These are phyloP conservation scores for Sarocladiaceae sp. DNA, from an alignment of 2,329 filamentous ascomycete genomes.

Conservation along the genomic window DNA sequence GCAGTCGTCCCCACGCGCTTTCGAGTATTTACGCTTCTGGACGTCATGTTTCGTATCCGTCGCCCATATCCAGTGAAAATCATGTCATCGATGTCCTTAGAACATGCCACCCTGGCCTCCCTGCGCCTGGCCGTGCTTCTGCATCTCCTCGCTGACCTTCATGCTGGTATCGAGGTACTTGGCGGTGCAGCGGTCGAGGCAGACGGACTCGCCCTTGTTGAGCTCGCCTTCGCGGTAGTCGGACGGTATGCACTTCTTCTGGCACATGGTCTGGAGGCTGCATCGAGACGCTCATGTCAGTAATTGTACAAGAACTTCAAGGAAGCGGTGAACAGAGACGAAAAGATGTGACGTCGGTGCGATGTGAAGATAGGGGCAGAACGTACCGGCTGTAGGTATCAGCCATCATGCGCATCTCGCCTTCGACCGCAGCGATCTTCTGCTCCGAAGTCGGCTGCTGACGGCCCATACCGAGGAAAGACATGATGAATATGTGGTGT, in stretches of 20 bases:
- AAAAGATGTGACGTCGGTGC: too few species aligned
- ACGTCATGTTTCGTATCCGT: too few species aligned
- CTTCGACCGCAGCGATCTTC: constrained; percentile 95
- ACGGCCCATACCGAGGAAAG: constrained; percentile 45
- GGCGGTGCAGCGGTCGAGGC: constrained; percentile 91
- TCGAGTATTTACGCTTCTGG: too few species aligned
- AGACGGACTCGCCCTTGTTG: constrained; percentile 98
- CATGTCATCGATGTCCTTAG: constrained; percentile 13
- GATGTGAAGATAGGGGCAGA: constrained; percentile 4
- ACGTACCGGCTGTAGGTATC: constrained; percentile 96
- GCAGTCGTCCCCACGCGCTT: too few species aligned
- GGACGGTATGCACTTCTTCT: constrained; percentile 86
- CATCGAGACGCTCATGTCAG: background rate
- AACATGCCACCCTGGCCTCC: constrained; percentile 45
- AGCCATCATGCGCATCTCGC: constrained; percentile 94
- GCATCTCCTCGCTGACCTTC: constrained; percentile 96
- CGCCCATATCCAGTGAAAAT: background rate
- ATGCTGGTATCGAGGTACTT: constrained; percentile 99
- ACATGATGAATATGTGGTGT: constrained; percentile 29
- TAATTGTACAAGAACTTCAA: background rate
- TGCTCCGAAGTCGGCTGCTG: constrained; percentile 91
- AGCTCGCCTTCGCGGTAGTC: constrained; percentile 95
- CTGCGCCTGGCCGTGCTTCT: constrained; percentile 72
- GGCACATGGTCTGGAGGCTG: constrained; percentile 84
- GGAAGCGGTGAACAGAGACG: too few species aligned